These are phyloP conservation scores for Paraleonurus japonicus DNA, from an alignment of 257 asterid genomes.

Conservation along the genomic window DNA sequence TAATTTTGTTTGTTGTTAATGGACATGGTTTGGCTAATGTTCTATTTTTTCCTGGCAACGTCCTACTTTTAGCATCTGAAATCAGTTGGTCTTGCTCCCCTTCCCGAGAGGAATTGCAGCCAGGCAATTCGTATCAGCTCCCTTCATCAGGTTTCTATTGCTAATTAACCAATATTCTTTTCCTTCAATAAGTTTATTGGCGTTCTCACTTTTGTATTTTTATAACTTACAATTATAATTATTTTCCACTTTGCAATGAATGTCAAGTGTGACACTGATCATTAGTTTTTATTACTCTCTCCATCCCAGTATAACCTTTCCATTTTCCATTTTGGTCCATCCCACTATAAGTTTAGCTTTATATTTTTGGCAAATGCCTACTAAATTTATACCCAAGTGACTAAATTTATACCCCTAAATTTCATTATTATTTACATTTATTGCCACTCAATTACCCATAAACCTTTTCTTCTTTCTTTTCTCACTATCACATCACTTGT, in stretches of 20 bases:
- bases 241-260: neutral
- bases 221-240: neutral
- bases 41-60: slow-evolving; percentile 19
- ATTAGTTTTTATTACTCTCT: neutral
- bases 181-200: neutral
- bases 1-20: neutral
- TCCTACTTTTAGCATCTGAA: slow-evolving; percentile 63
- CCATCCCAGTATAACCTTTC: no score
- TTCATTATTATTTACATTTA: no score
- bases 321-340: no score
- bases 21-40: slow-evolving; percentile 12
- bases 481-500: no score
- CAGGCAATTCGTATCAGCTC: slow-evolving; percentile 89
- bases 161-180: slow-evolving; percentile 8
- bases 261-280: neutral
- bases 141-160: slow-evolving; percentile 80
- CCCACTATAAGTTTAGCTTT: no score
- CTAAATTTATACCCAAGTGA: no score
- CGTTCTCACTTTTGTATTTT: neutral
- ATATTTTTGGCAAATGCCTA: no score
- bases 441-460: no score
- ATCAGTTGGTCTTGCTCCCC: slow-evolving; percentile 74
- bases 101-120: slow-evolving; percentile 63
- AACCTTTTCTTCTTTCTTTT: no score
- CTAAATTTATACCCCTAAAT: no score